phyloP scores from a whole-genome alignment of 1,139 yeast species.

The Candida sojae region DNA sequence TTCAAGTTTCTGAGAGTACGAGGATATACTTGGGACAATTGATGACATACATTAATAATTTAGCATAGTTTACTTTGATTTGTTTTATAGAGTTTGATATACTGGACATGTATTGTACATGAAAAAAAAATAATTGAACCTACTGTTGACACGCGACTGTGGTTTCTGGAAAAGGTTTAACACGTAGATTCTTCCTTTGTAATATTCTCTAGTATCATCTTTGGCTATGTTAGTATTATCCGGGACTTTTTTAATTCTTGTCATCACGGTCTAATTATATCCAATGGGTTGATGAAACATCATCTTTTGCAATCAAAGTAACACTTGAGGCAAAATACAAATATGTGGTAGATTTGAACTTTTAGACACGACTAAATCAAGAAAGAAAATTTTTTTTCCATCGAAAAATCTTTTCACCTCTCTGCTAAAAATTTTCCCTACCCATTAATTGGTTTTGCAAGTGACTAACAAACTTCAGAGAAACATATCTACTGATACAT shows the following conservation, averaged over 20 bases:
- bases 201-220: too few species aligned
- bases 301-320: conserved; percentile 5
- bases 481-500: neutral
- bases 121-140: too few species aligned
- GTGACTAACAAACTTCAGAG: neutral
- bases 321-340: neutral
- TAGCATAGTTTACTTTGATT: neutral
- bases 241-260: too few species aligned
- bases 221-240: too few species aligned
- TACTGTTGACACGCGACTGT: too few species aligned
- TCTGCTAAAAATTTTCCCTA: neutral
- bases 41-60: neutral
- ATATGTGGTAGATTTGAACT: neutral
- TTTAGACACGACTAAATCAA: neutral
- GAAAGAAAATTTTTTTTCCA: conserved; percentile 2
- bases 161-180: too few species aligned
- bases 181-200: too few species aligned
- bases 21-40: conserved; percentile 30
- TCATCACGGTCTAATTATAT: too few species aligned
- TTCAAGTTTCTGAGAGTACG: conserved; percentile 69
- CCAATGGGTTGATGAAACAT: too few species aligned
- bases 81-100: neutral
- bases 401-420: conserved; percentile 8
- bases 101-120: too few species aligned
- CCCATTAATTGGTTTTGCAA: neutral